These are phyloP conservation scores for Tulasnella sp. DNA, from an alignment of 768 basidiomycete genomes.

Conservation along the genomic window DNA sequence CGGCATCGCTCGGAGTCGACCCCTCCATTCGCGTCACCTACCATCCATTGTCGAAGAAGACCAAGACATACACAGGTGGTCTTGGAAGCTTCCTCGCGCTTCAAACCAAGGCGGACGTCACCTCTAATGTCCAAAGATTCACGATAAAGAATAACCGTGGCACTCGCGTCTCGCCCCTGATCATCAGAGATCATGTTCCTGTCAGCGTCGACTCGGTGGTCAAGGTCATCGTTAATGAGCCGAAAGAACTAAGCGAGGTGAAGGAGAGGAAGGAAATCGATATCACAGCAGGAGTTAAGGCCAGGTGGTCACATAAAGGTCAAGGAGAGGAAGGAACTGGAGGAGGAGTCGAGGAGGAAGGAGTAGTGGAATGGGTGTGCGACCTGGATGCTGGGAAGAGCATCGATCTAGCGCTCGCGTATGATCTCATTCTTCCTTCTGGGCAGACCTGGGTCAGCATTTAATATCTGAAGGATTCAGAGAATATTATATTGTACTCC, in stretches of 20 bases:
- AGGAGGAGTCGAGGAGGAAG: constrained; percentile 4
- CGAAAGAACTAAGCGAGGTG: constrained; percentile 19
- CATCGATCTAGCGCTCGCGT: constrained; percentile 1
- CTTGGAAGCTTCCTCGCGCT: neutral
- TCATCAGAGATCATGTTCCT: constrained; percentile 16
- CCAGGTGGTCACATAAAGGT: neutral
- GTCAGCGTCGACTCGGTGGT: constrained; percentile 23
- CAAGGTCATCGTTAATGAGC: constrained; percentile 25
- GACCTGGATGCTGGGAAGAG: neutral
- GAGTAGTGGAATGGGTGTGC: constrained; percentile 5
- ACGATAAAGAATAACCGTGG: constrained; percentile 17
- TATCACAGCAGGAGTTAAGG: neutral
- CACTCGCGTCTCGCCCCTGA: neutral
- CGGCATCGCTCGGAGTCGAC: constrained; percentile 19
- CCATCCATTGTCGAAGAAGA: constrained; percentile 14
- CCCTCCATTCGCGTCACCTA: constrained; percentile 18
- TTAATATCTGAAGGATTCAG: too few relatives aligned
- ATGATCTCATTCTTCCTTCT: neutral
- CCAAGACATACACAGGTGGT: neutral
- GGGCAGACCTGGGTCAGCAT: too few relatives aligned
- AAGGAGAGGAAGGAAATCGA: constrained; percentile 9
- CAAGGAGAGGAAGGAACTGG: neutral
- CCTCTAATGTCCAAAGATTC: constrained; percentile 15
- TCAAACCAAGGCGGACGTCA: constrained; percentile 14
- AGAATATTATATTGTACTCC: too few relatives aligned